Evolutionary conservation across 2,329 filamentous ascomycete species (phyloP).

Genomic region (Ascochyta viciae-villosae): DNA sequence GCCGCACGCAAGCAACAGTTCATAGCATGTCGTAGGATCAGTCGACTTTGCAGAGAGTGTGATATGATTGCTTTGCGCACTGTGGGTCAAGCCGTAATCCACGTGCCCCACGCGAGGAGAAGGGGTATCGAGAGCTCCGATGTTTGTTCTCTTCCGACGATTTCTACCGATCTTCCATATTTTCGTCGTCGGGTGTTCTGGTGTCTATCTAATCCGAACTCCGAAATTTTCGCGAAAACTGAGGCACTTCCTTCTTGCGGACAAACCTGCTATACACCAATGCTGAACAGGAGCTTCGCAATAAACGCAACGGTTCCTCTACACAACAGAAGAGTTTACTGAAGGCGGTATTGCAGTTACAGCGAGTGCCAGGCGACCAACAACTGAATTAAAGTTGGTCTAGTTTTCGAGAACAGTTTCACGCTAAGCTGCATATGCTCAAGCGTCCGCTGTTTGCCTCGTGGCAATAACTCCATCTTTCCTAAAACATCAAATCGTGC

Average conservation of each 20-base stretch:
- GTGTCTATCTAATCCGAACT: too few relatives aligned
- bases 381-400: background rate
- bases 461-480: slow-evolving; percentile 1
- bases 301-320: background rate
- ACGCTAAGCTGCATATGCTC: background rate
- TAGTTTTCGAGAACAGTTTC: background rate
- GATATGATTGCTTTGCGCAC: slow-evolving; percentile 5
- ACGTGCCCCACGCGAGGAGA: background rate
- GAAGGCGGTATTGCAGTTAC: background rate
- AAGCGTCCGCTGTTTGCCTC: slow-evolving; percentile 6
- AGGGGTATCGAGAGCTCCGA: background rate
- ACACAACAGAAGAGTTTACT: background rate
- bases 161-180: background rate
- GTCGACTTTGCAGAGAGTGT: background rate
- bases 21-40: background rate
- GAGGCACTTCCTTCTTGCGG: background rate
- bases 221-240: too few relatives aligned
- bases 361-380: background rate
- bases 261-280: background rate
- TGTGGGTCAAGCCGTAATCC: background rate
- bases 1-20: background rate
- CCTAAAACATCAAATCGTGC: background rate
- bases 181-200: background rate
- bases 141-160: background rate
- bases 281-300: background rate